These are phyloP conservation scores for Bipolaris sorokiniana DNA, from an alignment of 2,329 filamentous ascomycete genomes.

Conservation along the genomic window DNA sequence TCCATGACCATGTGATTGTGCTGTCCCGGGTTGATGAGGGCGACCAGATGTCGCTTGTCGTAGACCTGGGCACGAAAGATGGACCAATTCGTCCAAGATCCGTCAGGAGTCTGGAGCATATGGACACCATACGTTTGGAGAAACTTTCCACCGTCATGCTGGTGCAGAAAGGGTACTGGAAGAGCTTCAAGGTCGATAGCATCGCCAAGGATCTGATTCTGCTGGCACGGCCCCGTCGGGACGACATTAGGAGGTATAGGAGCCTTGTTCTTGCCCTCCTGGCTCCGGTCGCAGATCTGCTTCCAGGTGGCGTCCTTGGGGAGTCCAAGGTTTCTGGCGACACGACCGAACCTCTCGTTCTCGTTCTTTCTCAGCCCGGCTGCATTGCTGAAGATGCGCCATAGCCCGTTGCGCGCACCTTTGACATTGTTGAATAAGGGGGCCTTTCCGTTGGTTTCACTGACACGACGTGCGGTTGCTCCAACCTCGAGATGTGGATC, in stretches of 20 bases:
- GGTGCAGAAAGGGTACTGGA: not conserved
- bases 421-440: conserved; percentile 1
- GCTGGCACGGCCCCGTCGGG: not conserved
- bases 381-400: conserved; percentile 1
- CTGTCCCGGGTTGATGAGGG: not conserved
- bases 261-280: conserved; percentile 1
- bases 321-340: conserved; percentile 1
- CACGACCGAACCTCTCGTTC: not conserved
- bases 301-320: conserved; percentile 1
- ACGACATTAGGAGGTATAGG: not conserved
- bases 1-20: conserved; percentile 1
- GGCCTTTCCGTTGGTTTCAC: not conserved
- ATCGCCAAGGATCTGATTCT: not conserved
- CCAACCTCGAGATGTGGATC: not conserved
- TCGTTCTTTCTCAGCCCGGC: conserved; percentile 1
- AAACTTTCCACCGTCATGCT: not conserved
- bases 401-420: not conserved
- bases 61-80: conserved; percentile 1
- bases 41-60: not conserved
- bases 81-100: conserved; percentile 1
- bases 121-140: not conserved
- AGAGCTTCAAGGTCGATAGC: not conserved
- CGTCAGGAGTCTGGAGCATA: not conserved
- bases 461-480: not conserved
- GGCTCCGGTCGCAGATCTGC: not conserved